Evolutionary conservation across 2,329 filamentous ascomycete genomes (phyloP).

Genomic region (Colletotrichum navitas): DNA sequence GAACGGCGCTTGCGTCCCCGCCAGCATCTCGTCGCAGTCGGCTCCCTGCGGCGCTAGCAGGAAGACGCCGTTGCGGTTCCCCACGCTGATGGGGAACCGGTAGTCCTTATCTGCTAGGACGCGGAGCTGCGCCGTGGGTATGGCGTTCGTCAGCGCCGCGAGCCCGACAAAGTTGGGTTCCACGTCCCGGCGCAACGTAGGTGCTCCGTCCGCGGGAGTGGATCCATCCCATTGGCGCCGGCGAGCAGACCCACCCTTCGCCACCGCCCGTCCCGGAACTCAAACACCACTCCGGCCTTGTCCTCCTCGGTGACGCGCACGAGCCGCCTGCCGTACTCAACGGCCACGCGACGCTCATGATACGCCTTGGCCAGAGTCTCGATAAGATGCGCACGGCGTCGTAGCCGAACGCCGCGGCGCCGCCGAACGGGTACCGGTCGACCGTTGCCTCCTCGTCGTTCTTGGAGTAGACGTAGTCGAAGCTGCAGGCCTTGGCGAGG

Average conservation of each 20-base stretch:
- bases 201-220: constrained; percentile 64
- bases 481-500: constrained; percentile 60
- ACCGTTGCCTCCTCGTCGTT: constrained; percentile 50
- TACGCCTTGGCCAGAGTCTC: constrained; percentile 53
- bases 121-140: constrained; percentile 54
- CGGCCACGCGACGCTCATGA: constrained; percentile 49
- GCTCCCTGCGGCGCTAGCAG: constrained; percentile 61
- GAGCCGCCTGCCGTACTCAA: constrained; percentile 61
- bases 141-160: constrained; percentile 53
- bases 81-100: constrained; percentile 57
- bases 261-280: constrained; percentile 60
- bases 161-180: constrained; percentile 64
- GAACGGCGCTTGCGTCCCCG: constrained; percentile 57
- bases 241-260: constrained; percentile 60
- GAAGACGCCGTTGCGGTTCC: constrained; percentile 60
- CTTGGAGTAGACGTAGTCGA: constrained; percentile 62
- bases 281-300: constrained; percentile 56
- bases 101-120: constrained; percentile 50
- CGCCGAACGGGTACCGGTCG: constrained; percentile 63
- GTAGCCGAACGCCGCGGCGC: constrained; percentile 63
- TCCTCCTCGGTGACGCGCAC: constrained; percentile 56
- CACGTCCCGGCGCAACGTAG: constrained; percentile 62
- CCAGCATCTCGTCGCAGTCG: constrained; percentile 55
- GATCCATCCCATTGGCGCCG: constrained; percentile 73
- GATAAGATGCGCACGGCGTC: constrained; percentile 65